Conservation (phyloP, 1,284 basidiomycete genomes). For the Bjerkandera adusta region DNA sequence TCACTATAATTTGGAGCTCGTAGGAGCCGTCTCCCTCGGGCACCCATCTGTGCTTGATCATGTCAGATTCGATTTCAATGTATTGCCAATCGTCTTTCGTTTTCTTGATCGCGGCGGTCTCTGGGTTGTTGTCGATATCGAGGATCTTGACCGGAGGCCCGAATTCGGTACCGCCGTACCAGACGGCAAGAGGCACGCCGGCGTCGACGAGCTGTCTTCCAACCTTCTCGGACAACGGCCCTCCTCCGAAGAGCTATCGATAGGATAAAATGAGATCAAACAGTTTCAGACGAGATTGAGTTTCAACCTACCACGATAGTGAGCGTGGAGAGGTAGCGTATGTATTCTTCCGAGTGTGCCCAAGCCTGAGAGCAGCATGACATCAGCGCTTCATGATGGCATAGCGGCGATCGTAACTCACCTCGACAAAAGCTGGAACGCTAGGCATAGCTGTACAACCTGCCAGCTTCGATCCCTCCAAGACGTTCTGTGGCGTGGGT, state of each 20-base stretch:
- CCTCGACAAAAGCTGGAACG: constrained; percentile 20
- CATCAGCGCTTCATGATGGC: neutral
- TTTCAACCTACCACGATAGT: constrained; percentile 15
- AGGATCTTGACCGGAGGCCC: constrained; percentile 11
- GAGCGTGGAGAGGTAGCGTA: constrained; percentile 15
- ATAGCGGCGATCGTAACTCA: neutral
- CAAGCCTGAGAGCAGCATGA: constrained; percentile 15
- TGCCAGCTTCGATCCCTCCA: constrained; percentile 10
- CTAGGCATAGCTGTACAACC: constrained; percentile 8
- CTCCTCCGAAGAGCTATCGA: constrained; percentile 25
- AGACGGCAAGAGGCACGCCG: constrained; percentile 23
- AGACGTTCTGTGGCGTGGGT: constrained; percentile 16
- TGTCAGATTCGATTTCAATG: constrained; percentile 20
- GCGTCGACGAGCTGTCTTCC: constrained; percentile 25
- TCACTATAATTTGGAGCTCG: constrained; percentile 33
- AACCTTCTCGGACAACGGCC: constrained; percentile 24
- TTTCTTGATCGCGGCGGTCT: neutral
- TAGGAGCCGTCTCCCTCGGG: constrained; percentile 30
- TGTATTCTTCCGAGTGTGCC: constrained; percentile 15
- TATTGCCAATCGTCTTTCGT: constrained; percentile 29
- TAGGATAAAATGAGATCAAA: neutral
- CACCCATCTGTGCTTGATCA: constrained; percentile 26
- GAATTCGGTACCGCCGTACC: constrained; percentile 20
- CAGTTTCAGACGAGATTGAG: neutral
- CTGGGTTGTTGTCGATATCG: constrained; percentile 10